Base-by-base conservation (phyloP, 1,139 yeast genomes). In the Blastobotrys arbuscula region DNA sequence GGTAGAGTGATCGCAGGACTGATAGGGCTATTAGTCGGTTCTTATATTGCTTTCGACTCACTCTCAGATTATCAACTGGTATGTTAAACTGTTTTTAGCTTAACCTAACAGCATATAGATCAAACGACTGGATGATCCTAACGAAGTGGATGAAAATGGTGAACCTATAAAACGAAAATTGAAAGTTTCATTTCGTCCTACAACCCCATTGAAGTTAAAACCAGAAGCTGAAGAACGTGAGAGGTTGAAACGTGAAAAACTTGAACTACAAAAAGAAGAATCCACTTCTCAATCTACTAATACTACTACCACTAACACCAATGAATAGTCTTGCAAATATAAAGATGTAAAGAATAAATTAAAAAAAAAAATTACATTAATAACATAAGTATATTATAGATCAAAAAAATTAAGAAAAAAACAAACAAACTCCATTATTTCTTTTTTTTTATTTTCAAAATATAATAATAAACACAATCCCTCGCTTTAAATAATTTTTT, bases 31-130 rank as follows among this genome's bases (percentile, higher is more conserved):
- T 50, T 51, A 1, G 47, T 64, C 5, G 72, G 71, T 6, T 54
- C 61, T 1, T 50, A 52, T 7, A 52, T 62, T 4, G 63, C 71
- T 1, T 55, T 59, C 26, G 59, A 61, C 39, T 40, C 65, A 50
- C 55, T 69, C 44, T 59, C 61, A 31, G 71, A 68, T 50, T 68
- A 62, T 50, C 61, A 69, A 49, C 58, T 69, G 30, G 59, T 65
- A 45, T 53, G 63, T 39, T 38, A 19, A n/a, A 8, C 20, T 15
- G 8, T 13, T 9, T 24, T 6, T 12, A 37, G 21, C 30, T 38
- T 43, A 39, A 47, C 40, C 15, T 9, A 15, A 20, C 3, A 38
- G 12, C 4, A 24, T 19, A 19, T 31, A 55, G 57, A 50, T 61
- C 51, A 53, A 54, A 42, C 55, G 64, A 44, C 54, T 63, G n/a